Conservation (phyloP, 2,329 filamentous ascomycete species). For the Intubia oerlemansii region DNA sequence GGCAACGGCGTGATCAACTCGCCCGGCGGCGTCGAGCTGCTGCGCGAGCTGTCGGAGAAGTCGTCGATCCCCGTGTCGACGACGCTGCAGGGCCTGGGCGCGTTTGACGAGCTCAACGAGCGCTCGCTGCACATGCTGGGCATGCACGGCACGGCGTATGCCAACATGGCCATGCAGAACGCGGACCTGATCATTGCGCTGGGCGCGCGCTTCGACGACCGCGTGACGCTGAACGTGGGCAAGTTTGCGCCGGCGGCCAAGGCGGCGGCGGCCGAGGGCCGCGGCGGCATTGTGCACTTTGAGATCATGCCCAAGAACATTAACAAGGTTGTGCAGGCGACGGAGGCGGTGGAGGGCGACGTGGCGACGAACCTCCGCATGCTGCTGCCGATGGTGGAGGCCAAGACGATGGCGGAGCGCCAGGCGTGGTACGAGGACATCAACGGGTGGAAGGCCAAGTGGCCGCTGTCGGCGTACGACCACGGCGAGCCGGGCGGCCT, state of each 20-base stretch:
- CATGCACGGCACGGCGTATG: constrained; percentile 94
- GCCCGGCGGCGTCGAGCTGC: constrained; percentile 54
- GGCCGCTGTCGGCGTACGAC: constrained; percentile 69
- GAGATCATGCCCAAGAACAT: constrained; percentile 99
- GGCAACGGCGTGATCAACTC: constrained; percentile 73
- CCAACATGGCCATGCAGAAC: constrained; percentile 96
- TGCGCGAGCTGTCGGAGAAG: constrained; percentile 81
- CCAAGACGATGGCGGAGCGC: constrained; percentile 40
- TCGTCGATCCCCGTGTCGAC: constrained; percentile 85
- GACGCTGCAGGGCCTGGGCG: constrained; percentile 81
- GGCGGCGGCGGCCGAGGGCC: constrained; percentile 60
- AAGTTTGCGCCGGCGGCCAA: constrained; percentile 85
- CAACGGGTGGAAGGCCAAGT: constrained; percentile 72
- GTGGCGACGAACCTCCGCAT: constrained; percentile 57
- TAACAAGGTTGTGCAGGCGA: constrained; percentile 97
- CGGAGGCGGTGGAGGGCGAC: constrained; percentile 86
- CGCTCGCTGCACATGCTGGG: constrained; percentile 97
- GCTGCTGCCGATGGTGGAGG: constrained; percentile 51
- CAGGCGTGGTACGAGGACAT: constrained; percentile 83
- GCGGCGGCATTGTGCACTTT: constrained; percentile 91
- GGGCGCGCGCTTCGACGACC: constrained; percentile 87
- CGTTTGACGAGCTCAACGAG: constrained; percentile 77
- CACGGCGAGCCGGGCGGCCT: constrained; percentile 50
- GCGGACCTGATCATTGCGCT: constrained; percentile 90
- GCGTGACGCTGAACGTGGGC: constrained; percentile 60